Percentiles rank a stretch among this genome's conserved stretches.
Evolutionary conservation across 2,329 filamentous ascomycete genomes (phyloP).

Genomic region (Ophiosphaerella narmari): DNA sequence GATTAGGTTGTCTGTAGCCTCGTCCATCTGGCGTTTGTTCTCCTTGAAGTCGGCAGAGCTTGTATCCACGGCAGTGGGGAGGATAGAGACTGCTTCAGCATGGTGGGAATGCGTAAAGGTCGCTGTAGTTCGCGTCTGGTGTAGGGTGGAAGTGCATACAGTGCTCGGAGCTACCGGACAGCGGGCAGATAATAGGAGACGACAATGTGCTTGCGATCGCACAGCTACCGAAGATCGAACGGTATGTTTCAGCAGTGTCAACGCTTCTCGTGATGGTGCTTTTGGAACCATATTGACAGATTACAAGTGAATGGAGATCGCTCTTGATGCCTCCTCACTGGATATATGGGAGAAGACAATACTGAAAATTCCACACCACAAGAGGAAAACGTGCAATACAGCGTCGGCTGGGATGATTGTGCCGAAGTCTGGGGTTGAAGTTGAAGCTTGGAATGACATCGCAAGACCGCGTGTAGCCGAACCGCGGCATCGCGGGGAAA

Average conservation of each 20-base stretch:
- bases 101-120: constrained; percentile 82
- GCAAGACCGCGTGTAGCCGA: constrained; percentile 32
- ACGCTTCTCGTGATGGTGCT: constrained; percentile 42
- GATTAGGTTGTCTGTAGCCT: constrained; percentile 70
- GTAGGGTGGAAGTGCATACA: not conserved
- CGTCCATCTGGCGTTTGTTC: constrained; percentile 77
- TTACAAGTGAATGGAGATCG: not conserved
- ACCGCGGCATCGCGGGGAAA: constrained; percentile 25
- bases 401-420: constrained; percentile 11
- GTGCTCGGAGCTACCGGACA: constrained; percentile 2
- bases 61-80: constrained; percentile 77
- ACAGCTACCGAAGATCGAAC: constrained; percentile 31
- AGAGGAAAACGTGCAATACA: not conserved
- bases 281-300: constrained; percentile 35
- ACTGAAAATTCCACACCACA: not conserved
- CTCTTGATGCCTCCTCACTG: not conserved
- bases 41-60: constrained; percentile 78
- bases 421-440: constrained; percentile 22
- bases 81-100: constrained; percentile 78
- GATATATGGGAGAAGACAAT: too few species aligned
- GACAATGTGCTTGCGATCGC: constrained; percentile 28
- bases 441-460: constrained; percentile 20
- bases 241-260: constrained; percentile 39
- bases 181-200: constrained; percentile 16
- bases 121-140: constrained; percentile 56